Conservation (phyloP, 164 flowering plant species). For the Liriodendron chinense region DNA sequence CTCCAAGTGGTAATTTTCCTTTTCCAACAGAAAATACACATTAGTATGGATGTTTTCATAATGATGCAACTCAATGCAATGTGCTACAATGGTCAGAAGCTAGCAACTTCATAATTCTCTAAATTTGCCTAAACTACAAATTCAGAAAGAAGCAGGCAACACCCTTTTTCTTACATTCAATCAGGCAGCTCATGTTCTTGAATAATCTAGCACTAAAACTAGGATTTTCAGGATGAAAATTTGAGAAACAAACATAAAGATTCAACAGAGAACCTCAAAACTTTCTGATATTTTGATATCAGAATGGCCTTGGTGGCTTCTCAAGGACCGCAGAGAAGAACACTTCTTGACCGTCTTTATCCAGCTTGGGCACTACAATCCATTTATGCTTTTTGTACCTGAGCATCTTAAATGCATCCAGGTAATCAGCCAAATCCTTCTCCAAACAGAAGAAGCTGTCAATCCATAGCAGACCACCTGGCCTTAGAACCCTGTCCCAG, state of each 20-base stretch:
- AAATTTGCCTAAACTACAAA: neutral
- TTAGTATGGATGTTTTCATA: no score
- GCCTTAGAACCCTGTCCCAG: constrained; percentile 65
- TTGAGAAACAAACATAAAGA: neutral
- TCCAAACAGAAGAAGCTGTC: constrained; percentile 65
- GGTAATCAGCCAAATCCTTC: constrained; percentile 53
- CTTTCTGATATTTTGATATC: neutral
- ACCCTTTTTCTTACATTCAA: neutral
- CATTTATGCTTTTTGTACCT: constrained; percentile 62
- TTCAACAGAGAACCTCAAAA: neutral
- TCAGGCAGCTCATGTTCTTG: neutral
- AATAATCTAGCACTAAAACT: neutral
- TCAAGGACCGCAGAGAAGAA: constrained; percentile 63
- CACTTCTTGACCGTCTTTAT: constrained; percentile 47
- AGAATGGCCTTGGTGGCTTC: constrained; percentile 54
- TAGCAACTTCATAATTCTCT: neutral
- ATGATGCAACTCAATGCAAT: no score
- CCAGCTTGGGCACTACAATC: constrained; percentile 51
- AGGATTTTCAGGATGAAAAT: neutral
- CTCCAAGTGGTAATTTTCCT: no score
- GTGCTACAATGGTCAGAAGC: neutral
- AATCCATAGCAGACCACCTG: constrained; percentile 71
- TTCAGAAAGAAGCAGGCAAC: neutral
- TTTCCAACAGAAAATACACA: no score
- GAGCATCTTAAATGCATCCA: constrained; percentile 43